Base-by-base conservation (phyloP, 1,139 yeast species). In the Geotrichum histeridarum region DNA sequence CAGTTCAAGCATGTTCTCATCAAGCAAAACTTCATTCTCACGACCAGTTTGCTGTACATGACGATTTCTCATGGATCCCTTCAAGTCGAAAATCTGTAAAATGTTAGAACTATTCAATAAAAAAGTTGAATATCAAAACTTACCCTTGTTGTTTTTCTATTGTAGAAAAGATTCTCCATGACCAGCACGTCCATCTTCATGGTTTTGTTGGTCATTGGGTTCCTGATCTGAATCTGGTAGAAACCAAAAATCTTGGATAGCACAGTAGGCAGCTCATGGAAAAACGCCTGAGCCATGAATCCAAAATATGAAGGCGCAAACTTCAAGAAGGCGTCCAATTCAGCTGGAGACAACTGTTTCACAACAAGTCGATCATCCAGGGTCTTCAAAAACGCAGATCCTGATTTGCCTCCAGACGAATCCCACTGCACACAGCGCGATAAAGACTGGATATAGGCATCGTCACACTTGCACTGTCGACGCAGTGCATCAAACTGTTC, bases 1-100 rank as follows among this genome's bases (percentile, higher is more conserved):
- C 67, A 88, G 93, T 68, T 94, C 99, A 61, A 94, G 95, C 98
- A 94, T 93, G 66, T 94, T 94, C 65, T 93, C 99, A 71, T 94
- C 99, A 55, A 94, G 72, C 41, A 94, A 73, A 1, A 94, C 99
- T 69, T 94, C 98, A 65, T 94, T 90, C 60, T 86, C 97, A 64
- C 83, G 83, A 5, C 99, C 99, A 0, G 99, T 94, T 68, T 91
- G 96, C 62, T 93, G 86, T 36, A 91, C 99, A 65, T 91, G 98
- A 59, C 99, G 77, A 69, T 94, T 94, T 59, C 99, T 76, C 99
- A 94, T 93, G 0, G 98, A 90, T 0, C 99, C 99, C 70, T 94
- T 94, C 68, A 94, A 77, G 70, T 94, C 99, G 71, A 93, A 94
- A 46, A 93, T 90, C 33, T 36, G 33, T 22, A 5, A 22, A 3